Evolutionary conservation across 2,329 filamentous ascomycete species (phyloP), one percentile per base, ranked within the genome.

Genomic region (Alternaria sp.): DNA sequence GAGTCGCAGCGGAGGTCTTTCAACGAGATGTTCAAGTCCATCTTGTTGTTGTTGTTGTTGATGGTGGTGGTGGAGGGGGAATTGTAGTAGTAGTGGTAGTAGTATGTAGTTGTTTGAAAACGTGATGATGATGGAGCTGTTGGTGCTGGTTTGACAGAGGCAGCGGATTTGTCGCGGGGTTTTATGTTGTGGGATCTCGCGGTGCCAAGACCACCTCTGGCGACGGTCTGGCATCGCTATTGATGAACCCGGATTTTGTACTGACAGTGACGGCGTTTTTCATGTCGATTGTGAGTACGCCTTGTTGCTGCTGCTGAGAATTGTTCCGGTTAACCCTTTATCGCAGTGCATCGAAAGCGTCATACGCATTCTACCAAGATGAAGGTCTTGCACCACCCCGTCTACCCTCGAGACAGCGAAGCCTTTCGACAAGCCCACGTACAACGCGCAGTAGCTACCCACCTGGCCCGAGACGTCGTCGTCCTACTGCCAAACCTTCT

Each of bases 201-300:
- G 24, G 29, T 48, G 44, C 44, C 44, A 48, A 48, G 44, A 48
- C 31, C 33, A n/a, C 44, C 21, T 26, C 10, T 48, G 44, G 31
- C 31, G 44, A 48, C 29, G 31, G 44, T 48, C 31, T 48, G 44
- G 44, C 29, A 24, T 48, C 21, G 44, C 13, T 36, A 34, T 36
- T 48, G 44, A 24, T 36, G 31, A 8, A 24, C 11, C 11, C 4
- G 21, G 4, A 9, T 40, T 7, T 24, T 13, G 21, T n/a, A 48
- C 6, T 24, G 29, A 26, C 44, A n/a, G 31, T 48, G 29, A 48
- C 13, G 13, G 21, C 29, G 29, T 5, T 26, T 3, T 36, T 34
- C 31, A 24, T 21, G 7, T 33, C n/a, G 13, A 9, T n/a, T 48
- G 31, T 5, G 8, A 17, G 21, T 10, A 34, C 17, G 17, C 5